phyloP scores from a whole-genome alignment of 2,329 filamentous ascomycete genomes.

The Madurella fahalii region DNA sequence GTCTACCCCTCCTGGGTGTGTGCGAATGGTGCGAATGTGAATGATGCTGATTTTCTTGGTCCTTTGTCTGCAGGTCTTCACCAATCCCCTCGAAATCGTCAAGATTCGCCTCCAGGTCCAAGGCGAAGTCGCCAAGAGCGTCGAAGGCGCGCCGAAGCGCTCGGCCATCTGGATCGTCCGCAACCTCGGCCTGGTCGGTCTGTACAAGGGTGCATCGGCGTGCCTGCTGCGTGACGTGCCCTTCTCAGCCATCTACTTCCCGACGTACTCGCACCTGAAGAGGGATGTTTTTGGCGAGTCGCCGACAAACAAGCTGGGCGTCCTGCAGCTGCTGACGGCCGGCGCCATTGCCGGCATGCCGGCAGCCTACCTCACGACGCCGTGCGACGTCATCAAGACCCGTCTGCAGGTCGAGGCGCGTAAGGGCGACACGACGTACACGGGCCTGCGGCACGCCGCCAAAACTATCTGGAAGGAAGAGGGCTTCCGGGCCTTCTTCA shows the following conservation, averaged over 20 bases:
- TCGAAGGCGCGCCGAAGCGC: slow-evolving; percentile 76
- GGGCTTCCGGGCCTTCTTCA: slow-evolving; percentile 96
- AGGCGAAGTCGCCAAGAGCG: slow-evolving; percentile 86
- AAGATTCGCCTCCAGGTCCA: slow-evolving; percentile 98
- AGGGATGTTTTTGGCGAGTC: slow-evolving; percentile 90
- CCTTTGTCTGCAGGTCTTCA: slow-evolving; percentile 67
- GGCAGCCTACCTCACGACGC: slow-evolving; percentile 90
- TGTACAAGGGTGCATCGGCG: slow-evolving; percentile 95
- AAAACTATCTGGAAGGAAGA: slow-evolving; percentile 82
- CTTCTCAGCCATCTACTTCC: slow-evolving; percentile 99
- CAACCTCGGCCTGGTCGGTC: slow-evolving; percentile 86
- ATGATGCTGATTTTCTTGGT: slow-evolving; percentile 6
- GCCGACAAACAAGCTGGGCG: slow-evolving; percentile 77
- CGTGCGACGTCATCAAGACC: slow-evolving; percentile 98
- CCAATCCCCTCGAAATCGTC: slow-evolving; percentile 97
- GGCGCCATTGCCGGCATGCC: slow-evolving; percentile 94
- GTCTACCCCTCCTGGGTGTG: slow-evolving; percentile 35
- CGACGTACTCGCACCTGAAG: slow-evolving; percentile 92
- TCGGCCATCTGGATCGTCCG: slow-evolving; percentile 97
- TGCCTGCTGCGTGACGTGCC: slow-evolving; percentile 94
- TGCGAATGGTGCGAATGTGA: background rate
- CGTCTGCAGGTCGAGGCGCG: slow-evolving; percentile 94
- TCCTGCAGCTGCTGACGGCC: slow-evolving; percentile 86
- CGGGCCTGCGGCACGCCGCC: slow-evolving; percentile 79
- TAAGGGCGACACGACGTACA: slow-evolving; percentile 89